phyloP scores from a whole-genome alignment of 192 early-diverging fungal species.

The Podila epigama region DNA sequence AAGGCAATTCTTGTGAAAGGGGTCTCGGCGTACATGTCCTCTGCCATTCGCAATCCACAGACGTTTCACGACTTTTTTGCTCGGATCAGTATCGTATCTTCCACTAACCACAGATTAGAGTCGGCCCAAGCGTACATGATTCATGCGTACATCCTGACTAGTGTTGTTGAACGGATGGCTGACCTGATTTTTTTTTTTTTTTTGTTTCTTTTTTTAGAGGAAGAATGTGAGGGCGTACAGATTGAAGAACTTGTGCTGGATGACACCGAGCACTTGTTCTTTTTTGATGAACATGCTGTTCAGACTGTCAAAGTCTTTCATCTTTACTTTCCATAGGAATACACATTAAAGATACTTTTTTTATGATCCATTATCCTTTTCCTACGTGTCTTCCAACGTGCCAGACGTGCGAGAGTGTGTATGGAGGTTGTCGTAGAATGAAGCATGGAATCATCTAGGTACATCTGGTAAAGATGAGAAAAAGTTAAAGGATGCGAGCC shows the following conservation, averaged over 20 bases:
- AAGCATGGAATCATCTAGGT: neutral
- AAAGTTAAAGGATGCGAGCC: neutral
- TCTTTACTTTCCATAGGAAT: slow-evolving; percentile 10
- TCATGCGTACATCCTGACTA: too few species aligned
- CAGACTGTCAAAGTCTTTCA: slow-evolving; percentile 45
- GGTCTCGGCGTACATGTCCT: slow-evolving; percentile 42
- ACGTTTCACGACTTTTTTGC: slow-evolving; percentile 44
- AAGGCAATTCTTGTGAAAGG: slow-evolving; percentile 38
- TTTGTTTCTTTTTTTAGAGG: slow-evolving; percentile 2
- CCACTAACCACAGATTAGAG: too few species aligned
- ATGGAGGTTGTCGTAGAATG: too few species aligned
- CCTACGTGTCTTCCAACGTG: neutral
- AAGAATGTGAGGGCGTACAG: slow-evolving; percentile 24
- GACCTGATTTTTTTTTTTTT: neutral
- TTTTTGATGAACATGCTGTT: slow-evolving; percentile 40
- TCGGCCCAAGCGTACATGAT: too few species aligned
- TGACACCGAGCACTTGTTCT: slow-evolving; percentile 27
- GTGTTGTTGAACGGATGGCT: too few species aligned
- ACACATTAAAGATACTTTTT: neutral
- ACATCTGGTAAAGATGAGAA: neutral
- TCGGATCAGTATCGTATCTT: slow-evolving; percentile 39
- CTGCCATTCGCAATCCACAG: slow-evolving; percentile 42
- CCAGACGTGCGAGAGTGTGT: too few species aligned
- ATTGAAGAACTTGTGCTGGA: slow-evolving; percentile 30
- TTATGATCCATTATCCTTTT: neutral